Conservation (phyloP, 2,329 filamentous ascomycete genomes). For the Ophiostoma novo-ulmi region DNA sequence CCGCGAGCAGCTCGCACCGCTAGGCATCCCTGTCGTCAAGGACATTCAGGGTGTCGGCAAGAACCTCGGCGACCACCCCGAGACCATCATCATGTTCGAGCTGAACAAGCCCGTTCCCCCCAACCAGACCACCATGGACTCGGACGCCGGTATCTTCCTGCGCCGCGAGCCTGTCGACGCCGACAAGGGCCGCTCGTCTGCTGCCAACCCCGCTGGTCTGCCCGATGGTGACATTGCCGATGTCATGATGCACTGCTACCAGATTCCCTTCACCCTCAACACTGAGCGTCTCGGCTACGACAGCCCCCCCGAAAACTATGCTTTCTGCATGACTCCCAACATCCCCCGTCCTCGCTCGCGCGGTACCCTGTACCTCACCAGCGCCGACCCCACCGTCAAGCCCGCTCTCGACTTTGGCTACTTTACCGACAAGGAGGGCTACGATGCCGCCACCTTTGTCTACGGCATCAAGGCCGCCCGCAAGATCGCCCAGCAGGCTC, state of each 20-base stretch:
- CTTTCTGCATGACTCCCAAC: constrained; percentile 91
- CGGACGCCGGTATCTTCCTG: constrained; percentile 81
- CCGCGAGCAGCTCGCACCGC: constrained; percentile 47
- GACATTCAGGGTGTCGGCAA: constrained; percentile 57
- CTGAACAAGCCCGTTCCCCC: constrained; percentile 68
- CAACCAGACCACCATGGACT: constrained; percentile 87
- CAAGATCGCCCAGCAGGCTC: constrained; percentile 26
- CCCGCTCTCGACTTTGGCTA: constrained; percentile 31
- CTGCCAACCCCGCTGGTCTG: constrained; percentile 46
- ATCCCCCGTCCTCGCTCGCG: constrained; percentile 77
- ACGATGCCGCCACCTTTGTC: constrained; percentile 27
- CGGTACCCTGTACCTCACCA: constrained; percentile 40
- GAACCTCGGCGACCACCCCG: constrained; percentile 57
- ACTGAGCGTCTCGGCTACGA: constrained; percentile 72
- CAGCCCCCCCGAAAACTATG: constrained; percentile 53
- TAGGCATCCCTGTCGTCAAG: constrained; percentile 52
- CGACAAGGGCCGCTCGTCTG: constrained; percentile 49
- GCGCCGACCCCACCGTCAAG: constrained; percentile 27
- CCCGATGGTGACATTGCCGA: constrained; percentile 72
- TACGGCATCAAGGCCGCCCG: constrained; percentile 27
- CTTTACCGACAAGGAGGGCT: constrained; percentile 46
- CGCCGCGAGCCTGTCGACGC: constrained; percentile 70
- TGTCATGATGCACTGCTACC: constrained; percentile 96
- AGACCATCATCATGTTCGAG: constrained; percentile 65
- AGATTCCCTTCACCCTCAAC: constrained; percentile 87